These are phyloP conservation scores for Sextonia rubra DNA, from an alignment of 164 flowering plant genomes.

Conservation along the genomic window DNA sequence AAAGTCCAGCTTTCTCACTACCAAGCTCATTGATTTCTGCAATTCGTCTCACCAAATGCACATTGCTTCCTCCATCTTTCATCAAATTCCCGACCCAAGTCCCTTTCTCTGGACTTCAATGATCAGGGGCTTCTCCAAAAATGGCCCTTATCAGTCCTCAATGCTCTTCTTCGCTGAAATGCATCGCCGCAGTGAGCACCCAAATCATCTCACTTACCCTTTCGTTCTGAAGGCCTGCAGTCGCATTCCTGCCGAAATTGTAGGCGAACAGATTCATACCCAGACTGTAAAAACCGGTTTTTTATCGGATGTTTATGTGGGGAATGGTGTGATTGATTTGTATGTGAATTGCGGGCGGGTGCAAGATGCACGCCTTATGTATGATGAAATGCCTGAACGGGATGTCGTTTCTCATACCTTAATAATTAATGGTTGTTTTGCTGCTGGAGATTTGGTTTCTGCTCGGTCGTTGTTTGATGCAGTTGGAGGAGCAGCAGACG, in stretches of 20 bases:
- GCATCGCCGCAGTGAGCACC: constrained; percentile 2
- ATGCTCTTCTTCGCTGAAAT: constrained; percentile 12
- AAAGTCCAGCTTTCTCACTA: constrained; percentile 12
- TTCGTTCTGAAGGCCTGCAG: constrained; percentile 22
- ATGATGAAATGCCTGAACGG: constrained; percentile 25
- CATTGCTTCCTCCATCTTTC: constrained; percentile 14
- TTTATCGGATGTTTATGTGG: constrained; percentile 10
- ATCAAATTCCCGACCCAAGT: constrained; percentile 18
- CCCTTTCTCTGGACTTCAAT: constrained; percentile 21
- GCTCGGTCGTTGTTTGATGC: constrained; percentile 19
- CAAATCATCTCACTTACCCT: constrained; percentile 19
- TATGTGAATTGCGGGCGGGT: constrained; percentile 11
- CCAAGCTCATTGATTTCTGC: constrained; percentile 23
- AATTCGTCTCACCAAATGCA: constrained; percentile 10
- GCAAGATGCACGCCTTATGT: constrained; percentile 12
- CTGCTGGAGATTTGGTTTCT: constrained; percentile 11
- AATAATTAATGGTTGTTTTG: constrained; percentile 13
- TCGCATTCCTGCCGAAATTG: not conserved
- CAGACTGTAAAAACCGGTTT: constrained; percentile 14
- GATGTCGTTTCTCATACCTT: constrained; percentile 16
- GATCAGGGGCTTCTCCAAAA: constrained; percentile 21
- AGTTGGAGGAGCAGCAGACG: constrained; percentile 9
- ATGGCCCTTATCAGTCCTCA: constrained; percentile 13
- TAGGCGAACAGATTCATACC: constrained; percentile 19
- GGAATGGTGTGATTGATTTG: constrained; percentile 13